Conservation (phyloP, 305 asterid species). For the Fraxinus sp. region DNA sequence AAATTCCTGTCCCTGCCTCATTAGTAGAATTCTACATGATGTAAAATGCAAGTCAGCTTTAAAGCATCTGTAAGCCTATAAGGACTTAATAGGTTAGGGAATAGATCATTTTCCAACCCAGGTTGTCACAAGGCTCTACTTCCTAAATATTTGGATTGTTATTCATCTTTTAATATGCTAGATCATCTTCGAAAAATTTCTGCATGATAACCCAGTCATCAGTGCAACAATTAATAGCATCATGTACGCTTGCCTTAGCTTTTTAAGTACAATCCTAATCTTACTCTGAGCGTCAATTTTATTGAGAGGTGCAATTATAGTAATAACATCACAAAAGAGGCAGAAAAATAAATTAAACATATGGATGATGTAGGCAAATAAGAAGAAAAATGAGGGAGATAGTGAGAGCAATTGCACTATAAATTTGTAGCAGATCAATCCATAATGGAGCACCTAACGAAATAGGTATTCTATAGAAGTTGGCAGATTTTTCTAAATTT, state of each 20-base stretch:
- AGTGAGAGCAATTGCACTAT: not conserved
- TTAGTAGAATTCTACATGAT: not conserved
- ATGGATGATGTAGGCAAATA: not conserved
- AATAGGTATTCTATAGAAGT: not conserved
- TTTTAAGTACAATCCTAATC: not conserved
- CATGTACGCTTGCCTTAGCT: not conserved
- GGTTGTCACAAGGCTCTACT: not conserved
- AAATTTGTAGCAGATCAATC: not conserved
- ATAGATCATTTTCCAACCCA: not conserved
- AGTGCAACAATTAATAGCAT: not conserved
- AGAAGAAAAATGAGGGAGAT: not conserved
- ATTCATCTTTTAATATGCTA: not conserved
- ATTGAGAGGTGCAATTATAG: not conserved
- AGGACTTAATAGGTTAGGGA: not conserved
- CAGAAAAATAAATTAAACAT: not conserved
- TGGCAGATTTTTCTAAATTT: not conserved
- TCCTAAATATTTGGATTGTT: not conserved
- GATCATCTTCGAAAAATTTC: not conserved
- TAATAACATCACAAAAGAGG: not conserved
- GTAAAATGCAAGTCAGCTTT: not conserved
- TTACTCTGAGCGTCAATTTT: not conserved
- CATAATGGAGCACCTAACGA: not conserved
- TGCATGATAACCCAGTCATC: not conserved
- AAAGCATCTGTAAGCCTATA: not conserved
- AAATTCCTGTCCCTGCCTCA: not conserved